Conservation (phyloP, 2,329 filamentous ascomycete genomes). For the Colletotrichum sp. region DNA sequence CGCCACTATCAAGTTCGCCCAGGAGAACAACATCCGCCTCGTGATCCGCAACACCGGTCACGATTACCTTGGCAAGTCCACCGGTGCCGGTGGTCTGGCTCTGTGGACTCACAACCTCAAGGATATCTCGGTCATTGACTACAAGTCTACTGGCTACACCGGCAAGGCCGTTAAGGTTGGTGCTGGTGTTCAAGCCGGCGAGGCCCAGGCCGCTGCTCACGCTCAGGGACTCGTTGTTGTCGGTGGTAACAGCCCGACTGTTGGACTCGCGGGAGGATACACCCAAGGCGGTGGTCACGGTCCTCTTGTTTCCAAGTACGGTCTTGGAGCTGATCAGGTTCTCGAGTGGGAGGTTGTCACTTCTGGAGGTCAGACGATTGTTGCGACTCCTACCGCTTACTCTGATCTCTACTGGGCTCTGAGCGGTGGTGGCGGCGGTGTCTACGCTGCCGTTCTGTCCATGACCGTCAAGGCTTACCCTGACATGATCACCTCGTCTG, state of each 20-base stretch:
- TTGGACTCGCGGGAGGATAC: conserved; percentile 60
- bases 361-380: conserved; percentile 43
- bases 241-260: conserved; percentile 52
- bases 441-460: conserved; percentile 55
- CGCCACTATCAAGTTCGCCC: conserved; percentile 36
- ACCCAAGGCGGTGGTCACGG: conserved; percentile 61
- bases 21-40: conserved; percentile 46
- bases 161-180: conserved; percentile 54
- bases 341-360: conserved; percentile 56
- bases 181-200: conserved; percentile 51
- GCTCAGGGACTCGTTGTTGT: conserved; percentile 45
- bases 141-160: conserved; percentile 38
- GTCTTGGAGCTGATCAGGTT: conserved; percentile 58
- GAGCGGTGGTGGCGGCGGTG: conserved; percentile 55
- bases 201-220: conserved; percentile 44
- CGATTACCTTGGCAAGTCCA: conserved; percentile 40
- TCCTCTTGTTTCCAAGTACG: conserved; percentile 47
- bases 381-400: conserved; percentile 46
- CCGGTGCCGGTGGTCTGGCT: conserved; percentile 37
- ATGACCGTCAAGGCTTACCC: conserved; percentile 41
- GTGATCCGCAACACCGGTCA: conserved; percentile 39
- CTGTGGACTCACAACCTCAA: conserved; percentile 48
- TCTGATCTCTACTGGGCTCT: conserved; percentile 62
- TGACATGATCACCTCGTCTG: conserved; percentile 44
- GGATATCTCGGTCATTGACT: conserved; percentile 32